These are phyloP conservation scores for Mortierella sp. DNA, from an alignment of 371 early-diverging fungal species.

Conservation along the genomic window DNA sequence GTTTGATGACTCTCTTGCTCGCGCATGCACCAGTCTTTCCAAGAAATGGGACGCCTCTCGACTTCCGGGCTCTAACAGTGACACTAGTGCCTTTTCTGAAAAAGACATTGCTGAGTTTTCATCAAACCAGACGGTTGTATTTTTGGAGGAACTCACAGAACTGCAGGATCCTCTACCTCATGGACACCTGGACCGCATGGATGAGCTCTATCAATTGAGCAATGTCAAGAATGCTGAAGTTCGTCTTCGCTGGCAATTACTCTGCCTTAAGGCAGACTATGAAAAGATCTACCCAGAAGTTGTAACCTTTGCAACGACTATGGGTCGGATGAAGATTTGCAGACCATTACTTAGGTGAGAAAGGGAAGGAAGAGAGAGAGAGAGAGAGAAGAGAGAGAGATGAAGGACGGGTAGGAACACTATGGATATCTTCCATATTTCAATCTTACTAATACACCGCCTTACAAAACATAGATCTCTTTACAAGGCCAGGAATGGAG, in stretches of 20 bases:
- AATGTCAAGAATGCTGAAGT: slow-evolving; percentile 85
- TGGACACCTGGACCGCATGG: slow-evolving; percentile 72
- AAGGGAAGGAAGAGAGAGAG: neutral
- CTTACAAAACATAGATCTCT: slow-evolving; percentile 63
- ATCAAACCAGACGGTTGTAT: slow-evolving; percentile 84
- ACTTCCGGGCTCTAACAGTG: slow-evolving; percentile 54
- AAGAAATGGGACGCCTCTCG: slow-evolving; percentile 77
- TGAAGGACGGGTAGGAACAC: too few species aligned
- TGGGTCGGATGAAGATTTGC: slow-evolving; percentile 92
- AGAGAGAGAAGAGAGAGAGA: too few species aligned
- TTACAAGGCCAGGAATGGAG: slow-evolving; percentile 73
- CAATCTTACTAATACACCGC: neutral
- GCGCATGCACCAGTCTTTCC: slow-evolving; percentile 85
- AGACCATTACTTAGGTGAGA: slow-evolving; percentile 22
- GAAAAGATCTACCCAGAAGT: slow-evolving; percentile 81
- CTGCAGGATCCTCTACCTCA: slow-evolving; percentile 70
- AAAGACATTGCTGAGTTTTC: slow-evolving; percentile 73
- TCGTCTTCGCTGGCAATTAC: slow-evolving; percentile 86
- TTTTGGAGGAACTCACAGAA: slow-evolving; percentile 83
- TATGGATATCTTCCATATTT: too few species aligned
- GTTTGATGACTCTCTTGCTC: slow-evolving; percentile 87
- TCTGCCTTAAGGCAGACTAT: slow-evolving; percentile 85
- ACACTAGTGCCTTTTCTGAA: slow-evolving; percentile 57
- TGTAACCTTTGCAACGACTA: slow-evolving; percentile 81
- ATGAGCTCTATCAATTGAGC: slow-evolving; percentile 77